Conservation (phyloP, 768 basidiomycete species). For the Tulasnella sp. region DNA sequence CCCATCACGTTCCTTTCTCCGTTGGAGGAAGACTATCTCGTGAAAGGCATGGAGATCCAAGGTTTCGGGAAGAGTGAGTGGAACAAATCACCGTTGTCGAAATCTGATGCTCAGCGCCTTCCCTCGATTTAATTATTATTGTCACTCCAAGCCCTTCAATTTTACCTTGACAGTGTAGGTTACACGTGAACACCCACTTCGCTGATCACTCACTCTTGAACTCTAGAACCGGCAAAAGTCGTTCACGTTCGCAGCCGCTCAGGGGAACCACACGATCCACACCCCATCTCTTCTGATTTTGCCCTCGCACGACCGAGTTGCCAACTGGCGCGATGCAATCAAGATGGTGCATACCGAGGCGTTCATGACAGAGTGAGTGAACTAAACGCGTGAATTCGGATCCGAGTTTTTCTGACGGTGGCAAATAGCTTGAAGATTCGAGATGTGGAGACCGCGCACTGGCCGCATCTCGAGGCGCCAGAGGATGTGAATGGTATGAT, state of each 20-base stretch:
- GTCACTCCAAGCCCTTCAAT: slow-evolving; percentile 57
- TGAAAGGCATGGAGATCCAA: slow-evolving; percentile 61
- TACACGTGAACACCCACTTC: neutral
- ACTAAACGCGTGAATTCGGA: too few species aligned
- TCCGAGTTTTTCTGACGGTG: neutral
- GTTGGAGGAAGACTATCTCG: slow-evolving; percentile 71
- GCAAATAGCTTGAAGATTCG: neutral
- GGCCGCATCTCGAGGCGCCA: slow-evolving; percentile 68
- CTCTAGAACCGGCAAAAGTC: slow-evolving; percentile 48
- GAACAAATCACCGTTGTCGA: neutral
- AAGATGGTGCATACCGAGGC: slow-evolving; percentile 41
- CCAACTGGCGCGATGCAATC: slow-evolving; percentile 49
- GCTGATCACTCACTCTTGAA: neutral
- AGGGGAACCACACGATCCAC: slow-evolving; percentile 52
- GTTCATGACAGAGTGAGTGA: slow-evolving; percentile 47
- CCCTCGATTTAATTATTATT: neutral
- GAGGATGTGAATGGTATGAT: slow-evolving; percentile 56
- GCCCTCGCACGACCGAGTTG: slow-evolving; percentile 54
- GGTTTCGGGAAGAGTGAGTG: slow-evolving; percentile 65
- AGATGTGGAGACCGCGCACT: slow-evolving; percentile 59
- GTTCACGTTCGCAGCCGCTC: slow-evolving; percentile 47
- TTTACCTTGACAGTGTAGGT: slow-evolving; percentile 61
- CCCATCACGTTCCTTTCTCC: slow-evolving; percentile 61
- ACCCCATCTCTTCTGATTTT: slow-evolving; percentile 51
- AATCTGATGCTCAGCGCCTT: neutral